Conservation (phyloP, 2,329 filamentous ascomycete genomes). For the Pseudocercospora eumusae region DNA sequence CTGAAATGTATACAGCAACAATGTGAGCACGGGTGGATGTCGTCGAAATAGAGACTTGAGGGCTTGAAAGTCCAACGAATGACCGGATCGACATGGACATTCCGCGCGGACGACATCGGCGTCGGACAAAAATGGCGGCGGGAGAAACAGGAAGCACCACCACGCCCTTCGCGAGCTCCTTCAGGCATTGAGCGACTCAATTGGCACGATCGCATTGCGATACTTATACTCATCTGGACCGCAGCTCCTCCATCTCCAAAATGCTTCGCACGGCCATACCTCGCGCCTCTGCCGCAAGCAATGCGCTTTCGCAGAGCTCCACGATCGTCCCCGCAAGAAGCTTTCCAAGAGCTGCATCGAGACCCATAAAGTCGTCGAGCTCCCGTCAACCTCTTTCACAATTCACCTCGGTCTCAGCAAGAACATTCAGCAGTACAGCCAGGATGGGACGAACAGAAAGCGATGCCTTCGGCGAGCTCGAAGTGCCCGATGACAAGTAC, state of each 20-base stretch:
- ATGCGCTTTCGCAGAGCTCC: constrained; percentile 16
- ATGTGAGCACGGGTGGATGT: not conserved
- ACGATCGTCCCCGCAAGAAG: constrained; percentile 23
- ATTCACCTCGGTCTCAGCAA: constrained; percentile 14
- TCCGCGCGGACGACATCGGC: not conserved
- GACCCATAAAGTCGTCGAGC: constrained; percentile 8
- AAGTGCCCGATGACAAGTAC: constrained; percentile 90
- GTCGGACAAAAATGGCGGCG: not conserved
- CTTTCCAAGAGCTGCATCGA: constrained; percentile 14
- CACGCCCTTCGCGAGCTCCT: constrained; percentile 3
- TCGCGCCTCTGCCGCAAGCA: constrained; percentile 22
- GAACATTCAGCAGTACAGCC: constrained; percentile 38
- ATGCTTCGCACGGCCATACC: constrained; percentile 28
- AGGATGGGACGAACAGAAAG: constrained; percentile 69
- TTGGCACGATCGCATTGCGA: not conserved
- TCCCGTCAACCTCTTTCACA: constrained; percentile 7
- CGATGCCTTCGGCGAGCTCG: constrained; percentile 96
- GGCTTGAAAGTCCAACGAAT: not conserved
- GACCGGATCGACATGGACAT: too few species aligned
- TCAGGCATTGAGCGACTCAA: constrained; percentile 2
- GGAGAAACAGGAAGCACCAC: constrained; percentile 8
- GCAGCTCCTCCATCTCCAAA: constrained; percentile 1
- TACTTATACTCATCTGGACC: not conserved
- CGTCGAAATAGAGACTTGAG: constrained; percentile 1
- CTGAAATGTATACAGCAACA: not conserved